phyloP scores from a whole-genome alignment of 768 basidiomycete genomes.

The Trametopsis cervina region DNA sequence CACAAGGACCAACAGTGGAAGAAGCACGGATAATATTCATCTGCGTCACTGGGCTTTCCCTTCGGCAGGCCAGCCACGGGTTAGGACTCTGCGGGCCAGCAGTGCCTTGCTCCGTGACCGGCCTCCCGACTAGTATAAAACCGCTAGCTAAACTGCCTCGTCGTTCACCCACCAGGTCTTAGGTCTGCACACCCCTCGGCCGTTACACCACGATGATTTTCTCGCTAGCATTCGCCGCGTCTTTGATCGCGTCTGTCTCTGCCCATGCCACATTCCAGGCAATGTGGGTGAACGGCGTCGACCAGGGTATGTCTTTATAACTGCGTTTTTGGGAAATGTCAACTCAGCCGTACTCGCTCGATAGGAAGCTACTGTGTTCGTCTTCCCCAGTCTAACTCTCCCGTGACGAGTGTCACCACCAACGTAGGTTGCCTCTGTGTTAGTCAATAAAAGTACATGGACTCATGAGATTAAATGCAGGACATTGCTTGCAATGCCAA shows the following conservation, averaged over 20 bases:
- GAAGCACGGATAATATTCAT: constrained; percentile 1
- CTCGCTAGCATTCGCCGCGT: constrained; percentile 26
- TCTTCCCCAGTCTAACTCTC: constrained; percentile 37
- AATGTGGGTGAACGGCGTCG: constrained; percentile 44
- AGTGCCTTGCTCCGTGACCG: background rate
- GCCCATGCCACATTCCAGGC: constrained; percentile 51
- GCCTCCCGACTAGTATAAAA: background rate
- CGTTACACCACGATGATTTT: constrained; percentile 25
- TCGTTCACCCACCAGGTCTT: constrained; percentile 2
- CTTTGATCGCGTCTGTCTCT: constrained; percentile 32
- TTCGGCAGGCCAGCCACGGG: background rate
- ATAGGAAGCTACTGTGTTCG: constrained; percentile 35
- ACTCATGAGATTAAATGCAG: constrained; percentile 20
- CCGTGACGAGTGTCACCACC: constrained; percentile 35
- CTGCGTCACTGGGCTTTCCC: background rate
- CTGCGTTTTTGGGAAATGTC: too few relatives aligned
- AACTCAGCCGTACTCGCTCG: too few relatives aligned
- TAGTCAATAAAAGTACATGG: background rate
- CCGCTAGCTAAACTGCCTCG: constrained; percentile 1
- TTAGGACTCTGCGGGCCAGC: background rate
- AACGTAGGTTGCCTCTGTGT: constrained; percentile 25
- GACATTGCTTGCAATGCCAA: constrained; percentile 43
- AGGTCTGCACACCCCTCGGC: background rate
- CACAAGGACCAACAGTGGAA: constrained; percentile 1
- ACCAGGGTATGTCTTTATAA: constrained; percentile 29